phyloP scores from a whole-genome alignment of 306 rosid species.

The Prunus dulcis region DNA sequence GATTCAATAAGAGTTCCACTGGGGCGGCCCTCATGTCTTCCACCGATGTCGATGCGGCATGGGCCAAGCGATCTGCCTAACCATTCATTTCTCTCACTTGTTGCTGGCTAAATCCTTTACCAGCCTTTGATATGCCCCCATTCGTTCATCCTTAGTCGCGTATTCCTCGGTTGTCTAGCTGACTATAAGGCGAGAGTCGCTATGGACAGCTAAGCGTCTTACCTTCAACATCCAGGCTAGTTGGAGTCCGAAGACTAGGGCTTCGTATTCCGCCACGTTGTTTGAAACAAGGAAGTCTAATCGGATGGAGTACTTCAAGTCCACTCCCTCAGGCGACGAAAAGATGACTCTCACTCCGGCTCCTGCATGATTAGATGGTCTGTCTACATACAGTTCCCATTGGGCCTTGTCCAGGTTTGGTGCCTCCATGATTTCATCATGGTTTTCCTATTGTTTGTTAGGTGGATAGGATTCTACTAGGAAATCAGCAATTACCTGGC shows the following conservation, averaged over 20 bases:
- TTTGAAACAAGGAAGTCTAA: too few species aligned
- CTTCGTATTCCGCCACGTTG: too few species aligned
- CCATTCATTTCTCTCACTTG: too few species aligned
- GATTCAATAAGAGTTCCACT: fast-evolving
- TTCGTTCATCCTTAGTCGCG: fast-evolving
- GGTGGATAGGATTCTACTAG: background rate
- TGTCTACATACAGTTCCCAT: background rate
- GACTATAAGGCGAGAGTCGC: background rate
- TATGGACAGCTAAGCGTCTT: too few species aligned
- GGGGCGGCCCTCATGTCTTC: fast-evolving
- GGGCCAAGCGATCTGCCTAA: fast-evolving
- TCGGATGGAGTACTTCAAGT: fast-evolving
- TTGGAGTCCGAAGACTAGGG: too few species aligned
- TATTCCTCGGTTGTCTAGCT: background rate
- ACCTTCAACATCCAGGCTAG: too few species aligned
- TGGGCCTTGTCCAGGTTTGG: too few species aligned
- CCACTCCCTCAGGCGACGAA: fast-evolving
- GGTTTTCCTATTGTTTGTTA: background rate
- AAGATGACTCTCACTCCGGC: fast-evolving
- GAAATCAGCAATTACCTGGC: background rate
- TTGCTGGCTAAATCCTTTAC: fast-evolving
- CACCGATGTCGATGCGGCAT: fast-evolving
- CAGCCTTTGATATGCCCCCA: background rate
- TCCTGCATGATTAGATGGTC: background rate
- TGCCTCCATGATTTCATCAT: too few species aligned